A percentile compares a stretch with the other conserved stretches of the same genome.
phyloP scores from a whole-genome alignment of 23 red algal species.

The Gracilariopsis chorda region DNA sequence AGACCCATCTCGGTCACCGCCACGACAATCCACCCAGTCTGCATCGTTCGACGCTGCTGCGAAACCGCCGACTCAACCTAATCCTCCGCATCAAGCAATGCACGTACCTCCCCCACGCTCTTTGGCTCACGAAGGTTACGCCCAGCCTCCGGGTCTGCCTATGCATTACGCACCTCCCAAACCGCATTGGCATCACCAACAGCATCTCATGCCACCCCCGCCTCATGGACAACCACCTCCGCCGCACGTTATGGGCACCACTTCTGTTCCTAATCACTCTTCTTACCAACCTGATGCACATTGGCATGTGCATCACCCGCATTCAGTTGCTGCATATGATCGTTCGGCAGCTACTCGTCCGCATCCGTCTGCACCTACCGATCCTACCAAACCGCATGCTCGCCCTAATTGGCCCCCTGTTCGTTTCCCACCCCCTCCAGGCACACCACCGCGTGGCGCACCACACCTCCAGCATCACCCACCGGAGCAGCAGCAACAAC shows the following conservation, averaged over 20 bases:
- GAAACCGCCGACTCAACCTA: not conserved
- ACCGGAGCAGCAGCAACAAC: not conserved
- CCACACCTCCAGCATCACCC: not conserved
- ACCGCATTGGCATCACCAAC: slow-evolving; percentile 1
- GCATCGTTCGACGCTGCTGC: not conserved
- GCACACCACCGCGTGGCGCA: not conserved
- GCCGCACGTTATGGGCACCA: not conserved
- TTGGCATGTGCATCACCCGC: not conserved
- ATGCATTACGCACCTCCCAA: not conserved
- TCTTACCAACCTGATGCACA: slow-evolving; percentile 6
- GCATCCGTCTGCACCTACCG: not conserved
- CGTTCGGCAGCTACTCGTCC: not conserved
- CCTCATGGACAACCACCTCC: not conserved
- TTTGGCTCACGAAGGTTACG: not conserved
- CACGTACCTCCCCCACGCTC: not conserved
- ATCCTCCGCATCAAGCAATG: not conserved
- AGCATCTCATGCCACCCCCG: not conserved
- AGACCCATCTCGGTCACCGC: not conserved
- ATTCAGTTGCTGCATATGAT: not conserved
- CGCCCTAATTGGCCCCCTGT: not conserved
- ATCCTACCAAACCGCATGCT: not conserved
- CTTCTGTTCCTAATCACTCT: not conserved
- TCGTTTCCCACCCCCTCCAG: not conserved
- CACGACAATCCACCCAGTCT: not conserved
- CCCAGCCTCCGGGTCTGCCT: not conserved